These are phyloP conservation scores for Antitrichia curtipendula DNA, from an alignment of 225 moss, liverwort and hornwort genomes.

Conservation along the genomic window DNA sequence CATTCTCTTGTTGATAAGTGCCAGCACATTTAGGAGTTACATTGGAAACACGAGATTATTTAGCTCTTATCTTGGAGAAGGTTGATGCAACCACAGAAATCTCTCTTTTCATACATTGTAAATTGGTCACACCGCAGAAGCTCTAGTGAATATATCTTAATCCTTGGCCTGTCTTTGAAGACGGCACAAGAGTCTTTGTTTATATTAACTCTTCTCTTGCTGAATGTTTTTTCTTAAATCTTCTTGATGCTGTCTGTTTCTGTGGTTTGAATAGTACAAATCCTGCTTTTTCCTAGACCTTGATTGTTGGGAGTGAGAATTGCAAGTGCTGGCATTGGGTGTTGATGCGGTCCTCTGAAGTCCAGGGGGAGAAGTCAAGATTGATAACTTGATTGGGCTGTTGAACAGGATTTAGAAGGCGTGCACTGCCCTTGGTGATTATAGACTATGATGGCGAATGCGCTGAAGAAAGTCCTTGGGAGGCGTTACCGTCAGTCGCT, in stretches of 20 bases:
- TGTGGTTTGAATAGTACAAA: neutral
- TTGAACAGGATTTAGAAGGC: constrained; percentile 82
- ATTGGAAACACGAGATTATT: neutral
- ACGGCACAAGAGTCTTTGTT: neutral
- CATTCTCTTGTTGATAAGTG: neutral
- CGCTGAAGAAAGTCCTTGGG: constrained; percentile 68
- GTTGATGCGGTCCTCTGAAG: neutral
- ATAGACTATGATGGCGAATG: constrained; percentile 42
- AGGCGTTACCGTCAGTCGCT: constrained; percentile 65
- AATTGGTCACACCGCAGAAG: neutral
- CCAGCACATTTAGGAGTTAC: neutral
- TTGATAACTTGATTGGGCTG: constrained; percentile 81
- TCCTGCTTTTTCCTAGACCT: neutral
- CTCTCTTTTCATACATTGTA: neutral
- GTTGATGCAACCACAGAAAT: neutral
- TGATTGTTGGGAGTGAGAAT: neutral
- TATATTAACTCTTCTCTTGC: neutral
- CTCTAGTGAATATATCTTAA: neutral
- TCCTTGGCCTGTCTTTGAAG: neutral
- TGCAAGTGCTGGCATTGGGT: neutral
- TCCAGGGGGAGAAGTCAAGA: neutral
- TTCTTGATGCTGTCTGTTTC: neutral
- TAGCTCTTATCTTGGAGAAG: neutral
- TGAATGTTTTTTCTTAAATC: neutral
- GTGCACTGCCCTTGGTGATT: constrained; percentile 74